Evolutionary conservation across 2,329 filamentous ascomycete genomes (phyloP).

Genomic region (Sporothrix mexicana): DNA sequence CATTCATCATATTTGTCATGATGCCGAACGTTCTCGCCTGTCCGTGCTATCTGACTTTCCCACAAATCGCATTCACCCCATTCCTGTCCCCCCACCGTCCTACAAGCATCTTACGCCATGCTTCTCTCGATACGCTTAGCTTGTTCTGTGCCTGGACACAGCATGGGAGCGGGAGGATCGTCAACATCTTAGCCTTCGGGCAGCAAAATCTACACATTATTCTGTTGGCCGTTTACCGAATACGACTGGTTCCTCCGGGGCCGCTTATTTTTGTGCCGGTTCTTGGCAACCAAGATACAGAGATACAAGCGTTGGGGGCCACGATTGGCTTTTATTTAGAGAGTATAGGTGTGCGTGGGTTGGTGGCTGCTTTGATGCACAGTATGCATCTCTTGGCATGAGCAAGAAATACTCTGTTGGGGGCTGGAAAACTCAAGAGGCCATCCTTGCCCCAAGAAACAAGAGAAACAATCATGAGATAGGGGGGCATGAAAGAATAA

Average conservation of each 20-base stretch:
- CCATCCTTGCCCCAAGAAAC: too few species aligned
- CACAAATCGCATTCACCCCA: not conserved
- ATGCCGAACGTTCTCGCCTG: not conserved
- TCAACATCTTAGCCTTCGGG: not conserved
- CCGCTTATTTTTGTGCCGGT: not conserved
- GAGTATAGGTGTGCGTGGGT: not conserved
- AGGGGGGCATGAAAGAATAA: not conserved
- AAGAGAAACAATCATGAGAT: not conserved
- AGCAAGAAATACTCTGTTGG: not conserved
- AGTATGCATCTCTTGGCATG: not conserved
- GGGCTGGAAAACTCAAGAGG: not conserved
- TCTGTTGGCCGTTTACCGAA: not conserved
- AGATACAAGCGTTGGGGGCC: not conserved
- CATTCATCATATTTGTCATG: not conserved
- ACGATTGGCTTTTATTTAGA: not conserved
- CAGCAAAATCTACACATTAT: not conserved
- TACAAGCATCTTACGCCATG: not conserved
- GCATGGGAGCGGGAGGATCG: not conserved
- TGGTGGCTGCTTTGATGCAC: not conserved
- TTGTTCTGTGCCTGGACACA: slow-evolving; percentile 10
- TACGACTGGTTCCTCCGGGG: not conserved
- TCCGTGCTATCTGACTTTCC: not conserved
- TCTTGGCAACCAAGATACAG: not conserved
- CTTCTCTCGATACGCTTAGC: not conserved
- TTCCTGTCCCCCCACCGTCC: not conserved